Base-by-base conservation (phyloP, 441 rosid genomes). In the Gossypium davidsonii region DNA sequence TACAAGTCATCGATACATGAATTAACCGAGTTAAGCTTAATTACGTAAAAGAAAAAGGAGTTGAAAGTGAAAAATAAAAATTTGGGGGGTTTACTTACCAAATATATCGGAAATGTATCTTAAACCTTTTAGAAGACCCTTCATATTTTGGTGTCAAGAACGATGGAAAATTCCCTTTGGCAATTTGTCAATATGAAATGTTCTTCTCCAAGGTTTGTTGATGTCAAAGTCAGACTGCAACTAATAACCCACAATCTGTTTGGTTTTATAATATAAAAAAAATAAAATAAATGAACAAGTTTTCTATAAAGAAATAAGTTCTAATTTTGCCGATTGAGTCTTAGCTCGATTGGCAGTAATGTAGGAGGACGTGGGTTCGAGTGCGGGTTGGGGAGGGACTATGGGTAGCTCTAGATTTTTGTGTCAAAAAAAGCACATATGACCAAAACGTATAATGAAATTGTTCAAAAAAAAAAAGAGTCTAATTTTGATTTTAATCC, bases 41-140 rank as follows among this genome's bases (percentile, higher is more conserved):
- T n/a, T 28, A 28, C 34, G 6, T 28, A 31, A 31, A 31, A 46
- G 21, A 66, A 25, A 67, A 28, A 23, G 10, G 55, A 23, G 6
- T 10, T 9, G 48, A 42, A 42, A 7, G 9, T 10, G 10, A 10
- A 0, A 42, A 42, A 5, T 7, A 21, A 25, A 5, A 51, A 0
- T 17, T n/a, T 18, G 62, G 11, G 26, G 34, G 34, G 34, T 31
- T 0, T 46, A 70, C 85, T 18, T 74, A 89, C 97, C 91, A 74
- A 91, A 91, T 23, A 91, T 85, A 3, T 87, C 87, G 9, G 84
- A 72, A 67, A 92, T 78, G 76, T 83, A 84, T 82, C 78, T 85
- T 1, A 93, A 78, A 67, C 98, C 92, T 71, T 76, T 87, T 0
- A 86, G 69, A 60, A 93, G 83, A 58, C 92, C 91, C 80, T 88